Evolutionary conservation across 2,329 filamentous ascomycete species (phyloP), one percentile per base, ranked within the genome.

Genomic region (Pseudogymnoascus sp.): DNA sequence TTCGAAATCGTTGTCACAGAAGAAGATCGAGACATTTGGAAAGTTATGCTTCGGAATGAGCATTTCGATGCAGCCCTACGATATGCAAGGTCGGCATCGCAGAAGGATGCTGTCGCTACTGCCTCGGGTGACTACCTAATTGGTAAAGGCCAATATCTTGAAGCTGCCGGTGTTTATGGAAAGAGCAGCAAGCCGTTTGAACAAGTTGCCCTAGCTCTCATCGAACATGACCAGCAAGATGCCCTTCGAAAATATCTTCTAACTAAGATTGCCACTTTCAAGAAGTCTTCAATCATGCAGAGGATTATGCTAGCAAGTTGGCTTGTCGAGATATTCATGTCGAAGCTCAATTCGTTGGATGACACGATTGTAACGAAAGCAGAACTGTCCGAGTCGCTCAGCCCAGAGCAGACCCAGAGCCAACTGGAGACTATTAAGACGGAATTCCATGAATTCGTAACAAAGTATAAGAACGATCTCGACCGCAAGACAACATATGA

Each of bases 151-250:
- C 86, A 90, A 61, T 97, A 87, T 73, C 77, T 85, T 61, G 92
- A 99, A 73, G 94, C 94, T 41, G 94, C 95, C 0, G 84, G 85
- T 8, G 85, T 97, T 2, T 97, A 96, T 73, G 94, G 94, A 10
- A 91, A 91, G 74, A 97, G 94, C 75, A 97, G 90, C 72, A 97
- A 97, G 77, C 87, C 91, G 0, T 99, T 99, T 68, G 94, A 99
- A 72, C 92, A 99, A 72, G 93, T 99, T 51, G 92, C 92, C 21
- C 80, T 99, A 36, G 87, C 86, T 1, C 90, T 99, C 70, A 92
- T 99, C 67, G 92, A 97, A 74, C 88, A 90, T 66, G 87, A 87
- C 39, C 91, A 97, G 74, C 88, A 91, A 62, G 93, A 97, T 77
- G 93, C 94, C 1, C 76, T 99, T 66, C 85, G 93, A 58, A 93